phyloP scores from a whole-genome alignment of 2,329 filamentous ascomycete species.

The Colletotrichum echinochloae region DNA sequence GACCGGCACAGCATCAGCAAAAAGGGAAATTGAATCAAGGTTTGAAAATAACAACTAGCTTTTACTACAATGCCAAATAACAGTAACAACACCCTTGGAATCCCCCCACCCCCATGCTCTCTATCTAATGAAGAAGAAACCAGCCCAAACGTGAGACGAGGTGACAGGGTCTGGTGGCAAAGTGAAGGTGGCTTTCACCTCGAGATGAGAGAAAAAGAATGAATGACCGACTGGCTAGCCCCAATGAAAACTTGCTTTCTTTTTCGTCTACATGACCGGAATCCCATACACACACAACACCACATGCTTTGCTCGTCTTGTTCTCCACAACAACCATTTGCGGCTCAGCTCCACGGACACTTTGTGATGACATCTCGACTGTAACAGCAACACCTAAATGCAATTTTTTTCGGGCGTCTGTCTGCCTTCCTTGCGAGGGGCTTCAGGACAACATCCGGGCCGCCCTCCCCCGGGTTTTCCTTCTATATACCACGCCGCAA shows the following conservation, averaged over 20 bases:
- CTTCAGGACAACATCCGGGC: slow-evolving; percentile 14
- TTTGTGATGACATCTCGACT: not conserved
- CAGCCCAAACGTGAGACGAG: not conserved
- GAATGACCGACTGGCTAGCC: not conserved
- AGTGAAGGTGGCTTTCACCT: not conserved
- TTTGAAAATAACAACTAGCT: slow-evolving; percentile 33
- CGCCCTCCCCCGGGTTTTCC: not conserved
- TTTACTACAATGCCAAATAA: slow-evolving; percentile 37
- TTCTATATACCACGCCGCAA: slow-evolving; percentile 38
- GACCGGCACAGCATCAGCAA: not conserved
- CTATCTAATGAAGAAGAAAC: slow-evolving; percentile 24
- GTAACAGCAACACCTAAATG: slow-evolving; percentile 8
- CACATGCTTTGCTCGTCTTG: not conserved
- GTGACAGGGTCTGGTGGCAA: not conserved
- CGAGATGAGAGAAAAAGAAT: not conserved
- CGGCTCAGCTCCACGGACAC: slow-evolving; percentile 1
- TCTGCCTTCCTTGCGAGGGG: slow-evolving; percentile 25
- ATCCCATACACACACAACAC: not conserved
- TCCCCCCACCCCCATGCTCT: slow-evolving; percentile 22
- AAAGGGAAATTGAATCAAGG: not conserved
- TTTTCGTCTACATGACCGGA: not conserved
- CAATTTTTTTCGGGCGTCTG: slow-evolving; percentile 14
- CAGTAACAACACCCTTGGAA: slow-evolving; percentile 19
- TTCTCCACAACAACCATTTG: not conserved
- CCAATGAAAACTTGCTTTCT: not conserved